These are phyloP conservation scores for Geotrichum carabidarum DNA, from an alignment of 1,139 yeast species.

Conservation along the genomic window DNA sequence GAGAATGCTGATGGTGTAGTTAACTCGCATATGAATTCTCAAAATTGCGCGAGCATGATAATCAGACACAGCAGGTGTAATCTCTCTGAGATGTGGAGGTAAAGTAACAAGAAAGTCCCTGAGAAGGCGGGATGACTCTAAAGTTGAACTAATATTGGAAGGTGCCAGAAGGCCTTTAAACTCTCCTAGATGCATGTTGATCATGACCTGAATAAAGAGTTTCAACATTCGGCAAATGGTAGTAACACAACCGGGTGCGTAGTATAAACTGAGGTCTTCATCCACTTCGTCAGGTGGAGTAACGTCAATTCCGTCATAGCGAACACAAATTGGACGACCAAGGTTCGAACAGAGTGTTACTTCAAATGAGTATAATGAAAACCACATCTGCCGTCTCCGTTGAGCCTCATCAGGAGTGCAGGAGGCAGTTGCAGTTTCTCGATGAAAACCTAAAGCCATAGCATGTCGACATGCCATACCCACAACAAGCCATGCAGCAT, in stretches of 20 bases:
- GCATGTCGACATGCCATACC: constrained; percentile 19
- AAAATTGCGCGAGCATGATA: constrained; percentile 18
- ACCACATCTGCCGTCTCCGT: constrained; percentile 16
- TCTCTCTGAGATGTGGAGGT: constrained; percentile 16
- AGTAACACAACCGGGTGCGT: constrained; percentile 15
- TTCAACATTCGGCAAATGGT: constrained; percentile 7
- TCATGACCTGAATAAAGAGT: constrained; percentile 10
- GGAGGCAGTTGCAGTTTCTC: constrained; percentile 15
- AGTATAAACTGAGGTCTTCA: constrained; percentile 12
- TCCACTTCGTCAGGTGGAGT: constrained; percentile 16
- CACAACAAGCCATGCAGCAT: constrained; percentile 19
- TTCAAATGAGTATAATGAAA: constrained; percentile 18
- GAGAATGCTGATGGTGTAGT: constrained; percentile 19
- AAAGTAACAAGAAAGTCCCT: constrained; percentile 16
- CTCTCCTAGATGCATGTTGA: constrained; percentile 16
- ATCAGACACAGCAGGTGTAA: constrained; percentile 12
- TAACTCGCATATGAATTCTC: constrained; percentile 19
- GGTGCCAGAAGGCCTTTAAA: constrained; percentile 14
- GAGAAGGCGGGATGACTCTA: constrained; percentile 14
- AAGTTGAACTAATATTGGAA: constrained; percentile 14
- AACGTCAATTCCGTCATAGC: constrained; percentile 19
- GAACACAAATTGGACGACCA: constrained; percentile 19
- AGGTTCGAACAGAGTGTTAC: constrained; percentile 18
- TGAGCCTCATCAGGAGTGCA: constrained; percentile 17
- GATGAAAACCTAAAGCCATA: constrained; percentile 19